A percentile compares a stretch with the other conserved stretches of the same genome.
Evolutionary conservation across 441 rosid genomes (phyloP).

Genomic region (Euphorbia schlechtendalii): DNA sequence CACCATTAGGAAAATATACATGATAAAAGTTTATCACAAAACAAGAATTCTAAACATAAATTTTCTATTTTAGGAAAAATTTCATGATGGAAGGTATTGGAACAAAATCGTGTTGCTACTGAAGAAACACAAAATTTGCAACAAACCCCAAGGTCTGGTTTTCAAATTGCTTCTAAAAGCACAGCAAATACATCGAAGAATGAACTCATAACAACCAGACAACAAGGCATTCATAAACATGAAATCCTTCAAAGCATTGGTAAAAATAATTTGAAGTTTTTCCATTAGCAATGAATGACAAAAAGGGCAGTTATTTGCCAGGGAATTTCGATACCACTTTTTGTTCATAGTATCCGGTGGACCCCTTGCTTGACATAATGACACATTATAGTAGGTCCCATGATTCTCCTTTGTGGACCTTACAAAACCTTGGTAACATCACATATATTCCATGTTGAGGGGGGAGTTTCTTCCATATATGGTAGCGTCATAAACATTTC

Average conservation of each 20-base stretch:
- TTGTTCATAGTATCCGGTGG: conserved; percentile 5
- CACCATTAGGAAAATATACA: neutral
- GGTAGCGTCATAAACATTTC: neutral
- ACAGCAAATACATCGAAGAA: neutral
- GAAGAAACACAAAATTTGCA: neutral
- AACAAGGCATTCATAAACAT: neutral
- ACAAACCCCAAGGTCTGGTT: neutral
- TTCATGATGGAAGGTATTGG: neutral
- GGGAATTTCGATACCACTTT: conserved; percentile 9
- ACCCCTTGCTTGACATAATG: conserved; percentile 18
- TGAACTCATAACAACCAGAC: conserved; percentile 1
- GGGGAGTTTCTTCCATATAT: conserved; percentile 1
- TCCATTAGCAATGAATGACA: conserved; percentile 6
- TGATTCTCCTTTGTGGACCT: neutral
- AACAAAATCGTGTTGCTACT: neutral
- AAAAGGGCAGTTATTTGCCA: conserved; percentile 12
- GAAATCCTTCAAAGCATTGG: neutral
- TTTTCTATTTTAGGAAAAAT: neutral
- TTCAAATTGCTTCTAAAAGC: neutral
- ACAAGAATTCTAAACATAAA: neutral
- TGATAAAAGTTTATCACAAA: too few species aligned
- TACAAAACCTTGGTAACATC: neutral
- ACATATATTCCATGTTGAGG: neutral
- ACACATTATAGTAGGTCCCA: conserved; percentile 16
- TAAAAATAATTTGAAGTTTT: neutral